Evolutionary conservation across 2,329 filamentous ascomycete genomes (phyloP).

Genomic region (Fusarium temperatum): DNA sequence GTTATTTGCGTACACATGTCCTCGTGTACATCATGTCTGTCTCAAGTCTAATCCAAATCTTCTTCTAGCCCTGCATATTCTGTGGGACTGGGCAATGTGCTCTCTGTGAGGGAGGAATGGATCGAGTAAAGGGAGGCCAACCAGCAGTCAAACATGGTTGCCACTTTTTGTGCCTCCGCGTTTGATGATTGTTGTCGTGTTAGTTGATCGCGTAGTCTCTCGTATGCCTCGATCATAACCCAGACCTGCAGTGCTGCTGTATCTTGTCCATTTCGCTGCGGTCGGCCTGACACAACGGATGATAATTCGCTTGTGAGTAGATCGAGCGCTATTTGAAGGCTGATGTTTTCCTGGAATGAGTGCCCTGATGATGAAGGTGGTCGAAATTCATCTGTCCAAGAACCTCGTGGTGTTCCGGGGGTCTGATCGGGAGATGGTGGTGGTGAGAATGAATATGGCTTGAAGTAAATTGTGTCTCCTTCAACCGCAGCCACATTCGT

Average conservation of each 20-base stretch:
- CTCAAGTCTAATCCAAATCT: slow-evolving; percentile 33
- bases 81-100: slow-evolving; percentile 38
- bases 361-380: slow-evolving; percentile 24
- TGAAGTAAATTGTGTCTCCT: slow-evolving; percentile 59
- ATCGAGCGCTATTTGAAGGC: slow-evolving; percentile 61
- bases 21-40: slow-evolving; percentile 15
- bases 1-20: not conserved
- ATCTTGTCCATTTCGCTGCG: slow-evolving; percentile 41
- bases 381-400: slow-evolving; percentile 17
- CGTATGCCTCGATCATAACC: slow-evolving; percentile 68
- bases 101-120: slow-evolving; percentile 48
- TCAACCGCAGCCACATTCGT: slow-evolving; percentile 58
- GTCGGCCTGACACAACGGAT: slow-evolving; percentile 48
- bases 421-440: slow-evolving; percentile 45
- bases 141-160: slow-evolving; percentile 60
- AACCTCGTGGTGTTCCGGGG: slow-evolving; percentile 16
- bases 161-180: slow-evolving; percentile 44
- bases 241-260: slow-evolving; percentile 60
- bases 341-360: slow-evolving; percentile 48
- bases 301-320: slow-evolving; percentile 61
- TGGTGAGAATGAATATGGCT: slow-evolving; percentile 53
- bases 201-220: slow-evolving; percentile 60
- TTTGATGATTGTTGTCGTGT: slow-evolving; percentile 46
- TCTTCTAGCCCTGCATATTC: slow-evolving; percentile 44
- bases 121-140: slow-evolving; percentile 58